A percentile compares a stretch with the other conserved stretches of the same genome.
Conservation (phyloP, 192 early-diverging fungal genomes). For the Rhizoclosmatium sp. region DNA sequence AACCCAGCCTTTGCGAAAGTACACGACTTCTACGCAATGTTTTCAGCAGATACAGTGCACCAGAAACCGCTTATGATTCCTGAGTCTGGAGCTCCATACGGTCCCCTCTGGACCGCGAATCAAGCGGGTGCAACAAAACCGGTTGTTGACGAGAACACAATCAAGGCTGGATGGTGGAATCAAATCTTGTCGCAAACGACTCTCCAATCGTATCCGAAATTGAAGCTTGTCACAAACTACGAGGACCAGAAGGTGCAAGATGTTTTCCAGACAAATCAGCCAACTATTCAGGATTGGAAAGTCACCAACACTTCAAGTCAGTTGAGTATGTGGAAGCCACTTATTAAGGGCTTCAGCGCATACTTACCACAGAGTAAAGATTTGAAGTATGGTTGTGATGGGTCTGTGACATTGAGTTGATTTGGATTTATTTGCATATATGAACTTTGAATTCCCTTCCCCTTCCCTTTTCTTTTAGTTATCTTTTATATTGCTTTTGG, state of each 20-base stretch:
- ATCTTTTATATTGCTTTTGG: not conserved
- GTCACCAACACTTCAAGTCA: conserved; percentile 16
- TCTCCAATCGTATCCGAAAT: conserved; percentile 41
- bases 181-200: conserved; percentile 46
- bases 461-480: not conserved
- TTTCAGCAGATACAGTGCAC: conserved; percentile 21
- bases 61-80: conserved; percentile 55
- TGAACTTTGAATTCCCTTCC: not conserved
- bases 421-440: not conserved
- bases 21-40: conserved; percentile 54
- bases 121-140: not conserved
- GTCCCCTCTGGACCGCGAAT: not conserved
- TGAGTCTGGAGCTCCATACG: conserved; percentile 45
- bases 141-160: conserved; percentile 2
- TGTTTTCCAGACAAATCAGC: not conserved
- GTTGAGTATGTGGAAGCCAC: not conserved
- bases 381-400: conserved; percentile 20
- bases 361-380: not conserved
- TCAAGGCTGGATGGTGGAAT: conserved; percentile 59
- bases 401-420: not conserved
- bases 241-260: conserved; percentile 48
- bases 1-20: not conserved
- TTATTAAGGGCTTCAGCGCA: not conserved
- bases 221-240: conserved; percentile 48
- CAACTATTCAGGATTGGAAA: not conserved